Evolutionary conservation across 2,329 filamentous ascomycete genomes (phyloP).

Genomic region (Amauroascus verrucosus): DNA sequence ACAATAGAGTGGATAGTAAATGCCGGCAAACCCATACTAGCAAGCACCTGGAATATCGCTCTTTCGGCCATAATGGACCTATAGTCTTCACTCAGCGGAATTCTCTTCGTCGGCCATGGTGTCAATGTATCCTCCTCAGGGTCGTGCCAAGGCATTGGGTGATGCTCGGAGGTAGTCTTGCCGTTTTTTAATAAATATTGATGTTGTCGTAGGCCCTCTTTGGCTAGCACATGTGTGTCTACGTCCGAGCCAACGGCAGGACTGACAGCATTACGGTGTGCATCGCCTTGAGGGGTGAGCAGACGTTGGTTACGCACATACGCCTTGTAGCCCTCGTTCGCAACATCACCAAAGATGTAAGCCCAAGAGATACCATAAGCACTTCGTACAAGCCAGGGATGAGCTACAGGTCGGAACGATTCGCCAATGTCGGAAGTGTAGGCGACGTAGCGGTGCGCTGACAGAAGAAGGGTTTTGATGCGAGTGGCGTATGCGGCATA

Average conservation of each 20-base stretch:
- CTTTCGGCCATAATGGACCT: slow-evolving; percentile 83
- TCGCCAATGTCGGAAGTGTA: slow-evolving; percentile 97
- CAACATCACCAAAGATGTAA: slow-evolving; percentile 83
- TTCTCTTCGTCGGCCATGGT: slow-evolving; percentile 37
- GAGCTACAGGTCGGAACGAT: slow-evolving; percentile 84
- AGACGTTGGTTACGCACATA: slow-evolving; percentile 76
- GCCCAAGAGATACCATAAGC: slow-evolving; percentile 90
- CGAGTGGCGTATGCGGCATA: slow-evolving; percentile 89
- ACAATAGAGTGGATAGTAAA: slow-evolving; percentile 93
- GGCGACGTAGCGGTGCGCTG: slow-evolving; percentile 89
- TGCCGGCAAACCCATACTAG: slow-evolving; percentile 86
- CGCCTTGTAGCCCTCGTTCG: slow-evolving; percentile 88
- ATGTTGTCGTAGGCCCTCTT: slow-evolving; percentile 10
- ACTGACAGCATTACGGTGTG: slow-evolving; percentile 32
- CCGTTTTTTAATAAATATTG: not conserved
- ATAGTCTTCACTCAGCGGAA: slow-evolving; percentile 77
- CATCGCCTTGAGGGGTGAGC: slow-evolving; percentile 55
- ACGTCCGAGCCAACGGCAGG: slow-evolving; percentile 2
- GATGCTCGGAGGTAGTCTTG: slow-evolving; percentile 6
- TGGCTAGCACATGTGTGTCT: slow-evolving; percentile 5
- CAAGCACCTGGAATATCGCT: slow-evolving; percentile 79
- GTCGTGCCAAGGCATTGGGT: slow-evolving; percentile 25
- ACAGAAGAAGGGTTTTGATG: slow-evolving; percentile 74
- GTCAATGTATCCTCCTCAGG: slow-evolving; percentile 22
- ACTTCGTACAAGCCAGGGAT: slow-evolving; percentile 66